phyloP scores from a whole-genome alignment of 345 rosid genomes.

The Hibiscus trionum region DNA sequence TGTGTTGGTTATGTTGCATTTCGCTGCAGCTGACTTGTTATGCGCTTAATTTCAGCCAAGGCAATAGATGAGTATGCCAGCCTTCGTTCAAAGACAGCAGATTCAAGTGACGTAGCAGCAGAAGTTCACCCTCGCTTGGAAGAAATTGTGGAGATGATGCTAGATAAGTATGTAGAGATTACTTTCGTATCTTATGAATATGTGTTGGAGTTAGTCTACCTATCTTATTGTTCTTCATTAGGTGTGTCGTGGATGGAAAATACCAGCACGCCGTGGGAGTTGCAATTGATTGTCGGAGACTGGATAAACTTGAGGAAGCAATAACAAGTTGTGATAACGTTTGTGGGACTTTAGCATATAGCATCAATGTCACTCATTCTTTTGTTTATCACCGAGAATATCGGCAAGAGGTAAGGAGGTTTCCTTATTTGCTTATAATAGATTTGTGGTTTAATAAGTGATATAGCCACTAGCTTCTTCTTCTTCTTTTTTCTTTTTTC shows the following conservation, averaged over 20 bases:
- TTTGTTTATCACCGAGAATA: conserved; percentile 88
- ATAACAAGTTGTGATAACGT: conserved; percentile 83
- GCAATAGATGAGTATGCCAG: too few species aligned
- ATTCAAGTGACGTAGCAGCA: too few species aligned
- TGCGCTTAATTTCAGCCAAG: too few species aligned
- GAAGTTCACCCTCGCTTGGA: too few species aligned
- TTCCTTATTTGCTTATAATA: background rate
- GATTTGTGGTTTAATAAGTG: background rate
- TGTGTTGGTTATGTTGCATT: background rate
- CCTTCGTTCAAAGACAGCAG: too few species aligned
- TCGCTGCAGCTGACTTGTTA: background rate
- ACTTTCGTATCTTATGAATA: background rate
- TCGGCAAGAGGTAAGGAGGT: conserved; percentile 63
- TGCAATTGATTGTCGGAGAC: conserved; percentile 93
- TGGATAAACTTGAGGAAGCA: conserved; percentile 98
- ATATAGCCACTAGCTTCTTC: background rate
- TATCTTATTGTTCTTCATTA: conserved; percentile 18
- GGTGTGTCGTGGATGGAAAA: conserved; percentile 93
- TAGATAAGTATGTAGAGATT: too few species aligned
- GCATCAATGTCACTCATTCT: conserved; percentile 82
- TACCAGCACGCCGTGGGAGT: conserved; percentile 99
- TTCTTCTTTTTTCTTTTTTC: too few species aligned
- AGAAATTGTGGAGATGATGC: too few species aligned
- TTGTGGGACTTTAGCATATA: conserved; percentile 69
- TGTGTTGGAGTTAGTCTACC: conserved; percentile 3